phyloP scores from a whole-genome alignment of 225 moss, liverwort and hornwort genomes.

The Straminergon stramineum region DNA sequence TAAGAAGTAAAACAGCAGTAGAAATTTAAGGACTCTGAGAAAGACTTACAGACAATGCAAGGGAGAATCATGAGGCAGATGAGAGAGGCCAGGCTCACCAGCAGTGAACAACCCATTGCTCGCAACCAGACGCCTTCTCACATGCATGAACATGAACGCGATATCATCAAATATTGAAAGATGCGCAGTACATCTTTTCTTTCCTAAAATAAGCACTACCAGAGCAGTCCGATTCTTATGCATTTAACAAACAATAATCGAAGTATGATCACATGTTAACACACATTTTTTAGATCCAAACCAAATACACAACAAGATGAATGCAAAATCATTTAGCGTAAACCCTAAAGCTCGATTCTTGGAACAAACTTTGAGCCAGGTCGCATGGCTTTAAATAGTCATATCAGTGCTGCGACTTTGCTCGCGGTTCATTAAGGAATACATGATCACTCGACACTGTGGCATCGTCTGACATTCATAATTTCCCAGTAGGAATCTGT shows the following conservation, averaged over 20 bases:
- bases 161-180: slow-evolving; percentile 13
- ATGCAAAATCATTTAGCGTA: not conserved
- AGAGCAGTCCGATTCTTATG: not conserved
- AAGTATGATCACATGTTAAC: not conserved
- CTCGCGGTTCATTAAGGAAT: not conserved
- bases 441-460: not conserved
- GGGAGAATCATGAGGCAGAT: slow-evolving; percentile 90
- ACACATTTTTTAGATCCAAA: not conserved
- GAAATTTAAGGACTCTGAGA: slow-evolving; percentile 25
- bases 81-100: slow-evolving; percentile 98
- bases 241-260: not conserved
- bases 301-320: not conserved
- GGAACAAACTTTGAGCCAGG: not conserved
- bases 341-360: slow-evolving; percentile 13
- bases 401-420: not conserved
- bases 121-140: slow-evolving; percentile 67
- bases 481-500: not conserved
- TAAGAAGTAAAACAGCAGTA: not conserved
- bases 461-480: not conserved
- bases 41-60: slow-evolving; percentile 79
- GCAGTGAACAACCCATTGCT: slow-evolving; percentile 89
- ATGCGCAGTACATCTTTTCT: not conserved
- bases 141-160: slow-evolving; percentile 12
- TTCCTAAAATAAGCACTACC: not conserved
- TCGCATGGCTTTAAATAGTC: not conserved